phyloP scores from a whole-genome alignment of 441 rosid species.

The Adansonia grandidieri region DNA sequence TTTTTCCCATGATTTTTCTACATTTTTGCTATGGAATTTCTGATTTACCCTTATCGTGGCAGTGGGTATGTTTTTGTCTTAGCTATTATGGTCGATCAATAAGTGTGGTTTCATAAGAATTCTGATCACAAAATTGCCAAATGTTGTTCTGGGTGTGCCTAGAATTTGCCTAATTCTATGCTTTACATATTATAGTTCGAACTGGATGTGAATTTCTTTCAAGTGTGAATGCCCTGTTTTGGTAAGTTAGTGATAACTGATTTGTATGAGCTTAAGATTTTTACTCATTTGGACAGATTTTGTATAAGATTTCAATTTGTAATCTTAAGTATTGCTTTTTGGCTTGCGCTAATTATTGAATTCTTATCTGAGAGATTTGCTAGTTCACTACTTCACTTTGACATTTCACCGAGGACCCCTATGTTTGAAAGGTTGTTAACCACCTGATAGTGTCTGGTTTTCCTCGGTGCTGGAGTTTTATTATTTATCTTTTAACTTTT shows the following conservation, averaged over 20 bases:
- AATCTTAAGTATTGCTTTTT: neutral
- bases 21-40: constrained; percentile 24
- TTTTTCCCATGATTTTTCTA: neutral
- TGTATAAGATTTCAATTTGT: neutral
- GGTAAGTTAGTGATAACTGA: neutral
- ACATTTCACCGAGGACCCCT: neutral
- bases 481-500: neutral
- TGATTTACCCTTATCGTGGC: constrained; percentile 15
- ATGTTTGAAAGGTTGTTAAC: neutral
- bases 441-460: neutral
- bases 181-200: neutral
- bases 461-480: neutral
- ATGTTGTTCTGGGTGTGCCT: neutral
- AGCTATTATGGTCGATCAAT: neutral
- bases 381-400: neutral
- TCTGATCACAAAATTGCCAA: neutral
- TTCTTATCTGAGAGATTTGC: neutral
- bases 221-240: neutral
- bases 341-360: neutral
- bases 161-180: neutral
- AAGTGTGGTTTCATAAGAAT: neutral
- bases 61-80: constrained; percentile 27
- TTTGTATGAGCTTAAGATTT: neutral
- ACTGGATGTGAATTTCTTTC: neutral
- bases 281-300: neutral